phyloP scores from a whole-genome alignment of 495 filamentous ascomycete genomes.

The Talaromyces nanjingensis region DNA sequence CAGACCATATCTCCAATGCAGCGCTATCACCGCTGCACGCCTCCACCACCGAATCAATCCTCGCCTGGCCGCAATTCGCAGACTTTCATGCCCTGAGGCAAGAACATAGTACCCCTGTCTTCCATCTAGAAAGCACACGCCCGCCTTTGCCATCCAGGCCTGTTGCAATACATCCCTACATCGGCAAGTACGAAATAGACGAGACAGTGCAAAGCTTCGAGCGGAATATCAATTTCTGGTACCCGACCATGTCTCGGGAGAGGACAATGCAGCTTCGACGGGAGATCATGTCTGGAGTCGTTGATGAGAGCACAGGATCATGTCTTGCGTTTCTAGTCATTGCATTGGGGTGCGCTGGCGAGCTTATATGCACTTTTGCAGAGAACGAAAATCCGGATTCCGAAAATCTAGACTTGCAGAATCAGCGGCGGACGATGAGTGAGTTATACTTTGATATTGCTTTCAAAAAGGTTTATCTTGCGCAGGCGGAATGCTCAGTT shows the following conservation, averaged over 20 bases:
- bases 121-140: conserved; percentile 10
- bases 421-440: background rate
- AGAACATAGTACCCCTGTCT: conserved; percentile 7
- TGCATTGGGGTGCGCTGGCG: conserved; percentile 12
- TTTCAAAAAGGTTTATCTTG: conserved; percentile 12
- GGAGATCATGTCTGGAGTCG: background rate
- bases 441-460: conserved; percentile 9
- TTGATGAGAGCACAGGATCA: conserved; percentile 7
- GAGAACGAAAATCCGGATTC: background rate
- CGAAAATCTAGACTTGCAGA: background rate
- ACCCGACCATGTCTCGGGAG: conserved; percentile 11
- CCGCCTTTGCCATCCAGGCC: background rate
- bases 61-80: conserved; percentile 13
- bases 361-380: conserved; percentile 7
- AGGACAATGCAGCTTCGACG: background rate
- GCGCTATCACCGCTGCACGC: conserved; percentile 12
- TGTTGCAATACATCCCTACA: conserved; percentile 6
- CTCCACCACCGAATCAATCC: conserved; percentile 15
- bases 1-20: conserved; percentile 13
- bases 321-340: conserved; percentile 12
- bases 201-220: conserved; percentile 10
- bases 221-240: conserved; percentile 15
- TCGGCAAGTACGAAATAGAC: conserved; percentile 11
- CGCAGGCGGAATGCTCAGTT: conserved; percentile 10
- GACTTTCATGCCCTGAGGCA: conserved; percentile 9